Conservation (phyloP, 768 basidiomycete species). For the Leccinum truebloodii region DNA sequence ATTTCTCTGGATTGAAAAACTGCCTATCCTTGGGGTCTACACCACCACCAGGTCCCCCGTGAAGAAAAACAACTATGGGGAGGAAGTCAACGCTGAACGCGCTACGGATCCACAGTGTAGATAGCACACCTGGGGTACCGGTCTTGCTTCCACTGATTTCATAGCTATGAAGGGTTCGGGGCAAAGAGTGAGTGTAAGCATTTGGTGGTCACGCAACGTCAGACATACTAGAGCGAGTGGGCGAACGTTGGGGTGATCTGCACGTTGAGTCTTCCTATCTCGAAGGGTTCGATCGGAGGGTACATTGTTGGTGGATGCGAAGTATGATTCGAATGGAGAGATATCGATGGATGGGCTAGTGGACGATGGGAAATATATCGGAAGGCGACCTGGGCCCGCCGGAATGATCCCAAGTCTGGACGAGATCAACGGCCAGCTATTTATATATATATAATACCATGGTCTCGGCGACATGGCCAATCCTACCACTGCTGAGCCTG, state of each 20-base stretch:
- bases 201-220: conserved; percentile 11
- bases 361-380: conserved; percentile 13
- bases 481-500: background rate
- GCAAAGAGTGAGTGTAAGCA: conserved; percentile 1
- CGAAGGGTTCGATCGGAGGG: conserved; percentile 64
- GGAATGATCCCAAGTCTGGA: conserved; percentile 12
- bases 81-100: conserved; percentile 2
- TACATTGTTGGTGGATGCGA: conserved; percentile 49
- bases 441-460: background rate
- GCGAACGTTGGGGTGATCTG: conserved; percentile 46
- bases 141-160: conserved; percentile 78
- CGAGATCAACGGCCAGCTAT: background rate
- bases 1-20: conserved; percentile 85
- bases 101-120: background rate
- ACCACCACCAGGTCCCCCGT: conserved; percentile 86
- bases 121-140: conserved; percentile 64
- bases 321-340: conserved; percentile 1
- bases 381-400: background rate
- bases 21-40: conserved; percentile 62
- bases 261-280: conserved; percentile 66
- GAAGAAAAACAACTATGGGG: conserved; percentile 70
- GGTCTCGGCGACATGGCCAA: background rate
- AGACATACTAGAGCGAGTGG: conserved; percentile 72
- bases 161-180: conserved; percentile 50
- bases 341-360: conserved; percentile 21